Base-by-base conservation (phyloP, 148 eudicot genomes). In the Vaccinium corymbosum region DNA sequence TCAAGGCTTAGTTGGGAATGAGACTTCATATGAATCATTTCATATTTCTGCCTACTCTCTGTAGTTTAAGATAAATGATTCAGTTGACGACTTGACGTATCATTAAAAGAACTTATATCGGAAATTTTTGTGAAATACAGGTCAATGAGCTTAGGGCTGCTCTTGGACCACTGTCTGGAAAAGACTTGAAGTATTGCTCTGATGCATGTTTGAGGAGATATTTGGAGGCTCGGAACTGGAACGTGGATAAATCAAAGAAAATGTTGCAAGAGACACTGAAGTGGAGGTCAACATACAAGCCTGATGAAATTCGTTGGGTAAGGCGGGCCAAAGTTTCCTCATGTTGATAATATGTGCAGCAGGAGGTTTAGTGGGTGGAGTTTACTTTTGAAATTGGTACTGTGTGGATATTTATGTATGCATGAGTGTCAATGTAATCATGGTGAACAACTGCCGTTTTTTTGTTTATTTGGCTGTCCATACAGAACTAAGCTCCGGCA, bases 241-340 rank as follows among this genome's bases (percentile, higher is more conserved):
- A 91, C 75, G 90, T 91, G 16, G 95, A 90, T 19, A 91, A 93
- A 85, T 81, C 95, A 7, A 91, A 89, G 90, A 93, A 91, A 83
- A 91, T 93, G 95, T 55, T 93, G 84, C 89, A 93, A 80, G 95
- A 91, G 53, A 85, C 95, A 0, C 83, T 93, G 25, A 87, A 83
- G 56, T 93, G 95, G 95, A 90, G 95, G 83, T 83, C 90, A 29
- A 81, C 87, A 51, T 93, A 52, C 56, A 93, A 91, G 82, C 95
- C 95, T 61, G 94, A 93, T 85, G 94, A 93, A 85, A 91, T 90
- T 52, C 92, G 90, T 59, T 93, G 95, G 95, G 95, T 93, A 87
- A 79, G 91, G 83, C 2, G 25, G 25, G 56, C 19, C 48, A 51
- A 52, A 71, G 27, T 71, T 80, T 73, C 46, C 76, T 71, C 2